Conservation (phyloP, 805 yeast genomes). For the Metschnikowia matae region DNA sequence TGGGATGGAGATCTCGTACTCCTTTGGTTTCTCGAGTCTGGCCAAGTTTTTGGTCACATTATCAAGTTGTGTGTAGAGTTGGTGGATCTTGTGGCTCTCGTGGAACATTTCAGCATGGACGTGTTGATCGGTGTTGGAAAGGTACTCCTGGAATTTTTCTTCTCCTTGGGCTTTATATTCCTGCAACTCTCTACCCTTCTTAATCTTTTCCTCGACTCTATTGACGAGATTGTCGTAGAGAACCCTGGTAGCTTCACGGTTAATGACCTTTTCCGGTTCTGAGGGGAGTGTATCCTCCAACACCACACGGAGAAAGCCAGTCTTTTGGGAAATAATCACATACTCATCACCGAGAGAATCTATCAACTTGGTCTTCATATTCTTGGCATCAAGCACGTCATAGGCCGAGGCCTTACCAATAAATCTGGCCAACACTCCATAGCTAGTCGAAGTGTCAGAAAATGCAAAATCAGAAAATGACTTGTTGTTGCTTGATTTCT, state of each 20-base stretch:
- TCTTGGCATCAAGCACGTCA: slow-evolving; percentile 24
- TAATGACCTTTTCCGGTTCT: slow-evolving; percentile 14
- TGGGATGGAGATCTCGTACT: slow-evolving; percentile 29
- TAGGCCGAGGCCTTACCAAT: slow-evolving; percentile 40
- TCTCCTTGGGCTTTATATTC: not conserved
- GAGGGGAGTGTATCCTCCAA: slow-evolving; percentile 17
- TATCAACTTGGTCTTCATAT: slow-evolving; percentile 32
- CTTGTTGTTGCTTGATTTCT: not conserved
- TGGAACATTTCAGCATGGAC: not conserved
- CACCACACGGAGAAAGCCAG: slow-evolving; percentile 25
- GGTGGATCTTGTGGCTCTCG: slow-evolving; percentile 12
- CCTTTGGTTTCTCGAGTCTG: slow-evolving; percentile 1
- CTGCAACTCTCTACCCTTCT: slow-evolving; percentile 22
- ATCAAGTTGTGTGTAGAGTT: slow-evolving; percentile 14
- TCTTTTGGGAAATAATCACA: slow-evolving; percentile 32
- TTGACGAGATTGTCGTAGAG: slow-evolving; percentile 21
- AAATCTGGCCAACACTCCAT: slow-evolving; percentile 38
- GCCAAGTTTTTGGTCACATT: slow-evolving; percentile 1
- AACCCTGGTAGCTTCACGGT: slow-evolving; percentile 10
- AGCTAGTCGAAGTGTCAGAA: slow-evolving; percentile 32
- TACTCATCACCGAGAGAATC: slow-evolving; percentile 36
- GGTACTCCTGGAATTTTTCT: not conserved
- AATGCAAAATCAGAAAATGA: slow-evolving; percentile 27
- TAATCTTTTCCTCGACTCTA: slow-evolving; percentile 27
- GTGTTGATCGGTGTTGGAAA: not conserved